Base-by-base conservation (phyloP, 106 monocot species). In the Narthecium ossifragum region DNA sequence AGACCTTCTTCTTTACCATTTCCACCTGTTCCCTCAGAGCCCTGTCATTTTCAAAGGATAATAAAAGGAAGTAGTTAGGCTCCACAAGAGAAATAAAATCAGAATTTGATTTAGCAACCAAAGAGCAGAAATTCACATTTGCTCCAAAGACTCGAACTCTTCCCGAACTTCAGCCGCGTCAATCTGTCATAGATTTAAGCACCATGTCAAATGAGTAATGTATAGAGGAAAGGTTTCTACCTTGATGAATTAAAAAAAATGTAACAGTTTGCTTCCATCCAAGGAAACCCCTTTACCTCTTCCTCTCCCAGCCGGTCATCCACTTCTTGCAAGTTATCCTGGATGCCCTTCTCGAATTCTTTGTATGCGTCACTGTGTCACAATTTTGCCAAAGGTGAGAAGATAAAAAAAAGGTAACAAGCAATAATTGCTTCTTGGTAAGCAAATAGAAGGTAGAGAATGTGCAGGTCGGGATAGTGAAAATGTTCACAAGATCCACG, bases 341-440 rank as follows among this genome's bases (percentile, higher is more conserved):
- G 83, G 64, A 96, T 90, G 62, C 84, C 96, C 65, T 90, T 96
- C 60, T 96, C 96, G 55, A 96, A 96, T 63, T 90, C 90, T 69
- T 96, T 96, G 70, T 83, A 86, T 8, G 83, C 96, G 76, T 96
- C 90, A 72, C 96, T 96, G 66, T 28, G 78, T 8, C 11, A 75
- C 38, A 12, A 26, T 51, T 6, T 70, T 13, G 21, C n/a, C 8
- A 51, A 18, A 50, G 26, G 20, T 65, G n/a, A 1, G 33, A 49
- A 45, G 23, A 47, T 47, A 6, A 11, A 47, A 20, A 47, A 3
- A 47, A 47, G 47, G 18, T 48, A 1, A 48, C 10, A 6, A 36
- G 10, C 36, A 36, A 36, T 36, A 36, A 36, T 36, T 36, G 10
- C 36, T 10, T 36, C 36, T n/a, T n/a, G n/a, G n/a, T n/a, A n/a